Conservation (phyloP, 805 yeast genomes). For the Ogataea nonfermentans region DNA sequence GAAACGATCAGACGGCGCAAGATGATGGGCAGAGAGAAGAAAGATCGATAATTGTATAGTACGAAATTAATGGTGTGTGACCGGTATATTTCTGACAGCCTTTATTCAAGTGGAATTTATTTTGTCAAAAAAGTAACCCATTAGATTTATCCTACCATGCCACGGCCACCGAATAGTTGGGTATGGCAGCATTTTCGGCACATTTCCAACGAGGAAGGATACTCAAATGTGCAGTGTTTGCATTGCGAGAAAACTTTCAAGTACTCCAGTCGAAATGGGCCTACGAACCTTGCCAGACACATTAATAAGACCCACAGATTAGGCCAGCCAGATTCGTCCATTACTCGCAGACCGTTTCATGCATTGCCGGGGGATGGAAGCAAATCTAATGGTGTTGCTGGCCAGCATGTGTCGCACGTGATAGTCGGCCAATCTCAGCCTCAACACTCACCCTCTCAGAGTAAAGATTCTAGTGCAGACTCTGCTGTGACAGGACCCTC, state of each 20-base stretch:
- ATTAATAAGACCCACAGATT: slow-evolving; percentile 29
- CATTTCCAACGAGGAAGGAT: slow-evolving; percentile 21
- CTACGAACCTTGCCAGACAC: slow-evolving; percentile 36
- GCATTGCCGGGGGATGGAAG: slow-evolving; percentile 2
- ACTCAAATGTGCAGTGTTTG: slow-evolving; percentile 30
- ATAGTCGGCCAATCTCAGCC: slow-evolving; percentile 4
- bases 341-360: slow-evolving; percentile 30
- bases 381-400: slow-evolving; percentile 1
- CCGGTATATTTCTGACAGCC: background rate
- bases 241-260: slow-evolving; percentile 30
- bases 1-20: slow-evolving; percentile 67
- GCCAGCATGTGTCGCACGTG: background rate
- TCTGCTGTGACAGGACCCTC: slow-evolving; percentile 12
- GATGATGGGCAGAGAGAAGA: slow-evolving; percentile 20
- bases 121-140: background rate
- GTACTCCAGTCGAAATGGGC: slow-evolving; percentile 36
- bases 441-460: slow-evolving; percentile 10
- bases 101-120: background rate
- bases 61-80: background rate
- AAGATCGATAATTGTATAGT: slow-evolving; percentile 8
- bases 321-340: slow-evolving; percentile 26
- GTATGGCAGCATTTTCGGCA: slow-evolving; percentile 37
- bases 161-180: slow-evolving; percentile 37
- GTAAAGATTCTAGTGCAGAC: slow-evolving; percentile 11
- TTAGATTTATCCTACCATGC: slow-evolving; percentile 23